phyloP scores from a whole-genome alignment of 768 basidiomycete genomes.

The Strobilomyces dryophilus region DNA sequence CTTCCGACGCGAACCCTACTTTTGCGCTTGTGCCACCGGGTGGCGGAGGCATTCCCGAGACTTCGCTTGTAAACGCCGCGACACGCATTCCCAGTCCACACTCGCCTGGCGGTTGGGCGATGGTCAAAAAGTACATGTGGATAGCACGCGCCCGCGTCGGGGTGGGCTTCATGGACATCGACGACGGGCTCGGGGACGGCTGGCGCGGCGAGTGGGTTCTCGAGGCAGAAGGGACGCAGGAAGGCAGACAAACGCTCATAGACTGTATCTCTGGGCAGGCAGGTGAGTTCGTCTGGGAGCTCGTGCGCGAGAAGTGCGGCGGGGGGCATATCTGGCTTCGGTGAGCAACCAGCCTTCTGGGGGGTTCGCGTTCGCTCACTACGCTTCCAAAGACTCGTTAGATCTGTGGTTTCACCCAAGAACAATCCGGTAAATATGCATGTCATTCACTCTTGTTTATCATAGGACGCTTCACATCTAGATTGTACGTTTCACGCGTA shows the following conservation, averaged over 20 bases:
- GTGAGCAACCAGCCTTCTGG: constrained; percentile 33
- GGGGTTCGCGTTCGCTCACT: not conserved
- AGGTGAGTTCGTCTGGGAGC: constrained; percentile 46
- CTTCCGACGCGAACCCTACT: constrained; percentile 25
- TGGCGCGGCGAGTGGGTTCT: constrained; percentile 78
- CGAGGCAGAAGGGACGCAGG: constrained; percentile 73
- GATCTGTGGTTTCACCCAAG: constrained; percentile 17
- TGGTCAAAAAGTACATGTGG: constrained; percentile 66
- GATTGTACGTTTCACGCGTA: constrained; percentile 11
- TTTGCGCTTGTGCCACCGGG: constrained; percentile 27
- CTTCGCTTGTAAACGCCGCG: constrained; percentile 39
- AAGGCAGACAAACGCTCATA: constrained; percentile 55
- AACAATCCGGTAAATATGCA: constrained; percentile 20
- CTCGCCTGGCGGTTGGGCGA: constrained; percentile 54
- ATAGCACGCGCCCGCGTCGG: constrained; percentile 46
- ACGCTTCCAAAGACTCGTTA: constrained; percentile 17
- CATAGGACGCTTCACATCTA: constrained; percentile 19
- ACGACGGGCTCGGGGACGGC: constrained; percentile 52
- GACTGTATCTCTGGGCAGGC: constrained; percentile 42
- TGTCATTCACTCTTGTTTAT: constrained; percentile 20
- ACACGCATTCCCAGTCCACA: constrained; percentile 53
- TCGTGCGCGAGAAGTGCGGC: constrained; percentile 59
- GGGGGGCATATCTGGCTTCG: constrained; percentile 61
- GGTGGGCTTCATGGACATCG: constrained; percentile 32
- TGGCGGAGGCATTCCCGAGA: constrained; percentile 39